Conservation (phyloP, 345 rosid genomes). For the Citrus cavaleriei region DNA sequence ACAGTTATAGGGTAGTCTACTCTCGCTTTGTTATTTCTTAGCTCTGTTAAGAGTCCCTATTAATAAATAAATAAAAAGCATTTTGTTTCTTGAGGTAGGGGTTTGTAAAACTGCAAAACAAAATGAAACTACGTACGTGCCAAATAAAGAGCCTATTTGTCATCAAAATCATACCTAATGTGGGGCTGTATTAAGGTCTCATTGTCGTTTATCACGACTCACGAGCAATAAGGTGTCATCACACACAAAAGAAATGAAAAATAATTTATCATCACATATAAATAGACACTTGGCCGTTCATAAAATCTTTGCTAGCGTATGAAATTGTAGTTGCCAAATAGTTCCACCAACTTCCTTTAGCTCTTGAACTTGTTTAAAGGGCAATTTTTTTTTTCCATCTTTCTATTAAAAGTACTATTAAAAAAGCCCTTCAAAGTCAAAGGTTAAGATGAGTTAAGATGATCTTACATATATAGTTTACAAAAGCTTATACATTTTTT, state of each 20-base stretch:
- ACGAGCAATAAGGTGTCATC: neutral
- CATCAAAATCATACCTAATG: neutral
- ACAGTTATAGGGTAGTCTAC: no score
- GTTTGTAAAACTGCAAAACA: neutral
- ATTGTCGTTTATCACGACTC: neutral
- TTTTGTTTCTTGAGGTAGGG: neutral
- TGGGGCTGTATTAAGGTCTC: neutral
- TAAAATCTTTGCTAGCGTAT: neutral
- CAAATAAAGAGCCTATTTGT: neutral
- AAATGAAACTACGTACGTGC: neutral
- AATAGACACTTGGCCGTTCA: neutral
- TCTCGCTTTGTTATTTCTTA: no score
- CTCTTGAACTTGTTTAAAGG: neutral
- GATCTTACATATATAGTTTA: no score
- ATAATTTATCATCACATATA: neutral
- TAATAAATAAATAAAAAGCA: no score
- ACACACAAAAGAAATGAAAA: neutral
- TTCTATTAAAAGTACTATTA: neutral
- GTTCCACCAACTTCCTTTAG: neutral
- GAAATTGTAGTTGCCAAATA: neutral
- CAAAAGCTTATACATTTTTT: neutral
- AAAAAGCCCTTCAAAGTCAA: neutral
- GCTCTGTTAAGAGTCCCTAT: no score
- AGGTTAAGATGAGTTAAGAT: neutral
- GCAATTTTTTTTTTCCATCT: neutral